Percentiles rank a stretch among this genome's conserved stretches.
Conservation (phyloP, 2,329 filamentous ascomycete genomes). For the Monilinia aucupariae region DNA sequence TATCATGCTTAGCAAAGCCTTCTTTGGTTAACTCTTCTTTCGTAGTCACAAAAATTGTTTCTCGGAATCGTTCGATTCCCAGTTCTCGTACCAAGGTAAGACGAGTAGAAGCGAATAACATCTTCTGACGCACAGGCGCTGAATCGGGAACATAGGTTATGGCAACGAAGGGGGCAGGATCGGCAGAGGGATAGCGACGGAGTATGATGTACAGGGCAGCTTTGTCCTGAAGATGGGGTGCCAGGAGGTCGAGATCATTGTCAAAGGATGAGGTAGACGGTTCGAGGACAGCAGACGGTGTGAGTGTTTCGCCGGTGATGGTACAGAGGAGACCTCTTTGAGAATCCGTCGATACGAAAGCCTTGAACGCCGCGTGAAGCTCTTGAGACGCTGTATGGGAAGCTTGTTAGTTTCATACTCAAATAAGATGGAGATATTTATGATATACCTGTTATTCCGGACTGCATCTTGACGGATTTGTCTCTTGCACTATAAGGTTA, state of each 20-base stretch:
- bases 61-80: slow-evolving; percentile 71
- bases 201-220: slow-evolving; percentile 70
- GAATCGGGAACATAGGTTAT: slow-evolving; percentile 75
- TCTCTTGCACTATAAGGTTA: not conserved
- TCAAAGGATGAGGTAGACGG: slow-evolving; percentile 53
- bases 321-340: slow-evolving; percentile 67
- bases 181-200: slow-evolving; percentile 56
- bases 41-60: slow-evolving; percentile 68
- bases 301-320: slow-evolving; percentile 64
- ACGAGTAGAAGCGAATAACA: slow-evolving; percentile 75
- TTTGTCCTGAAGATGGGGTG: slow-evolving; percentile 58
- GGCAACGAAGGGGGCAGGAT: slow-evolving; percentile 49
- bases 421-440: not conserved
- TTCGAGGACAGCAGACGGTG: slow-evolving; percentile 52
- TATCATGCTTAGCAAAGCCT: slow-evolving; percentile 69
- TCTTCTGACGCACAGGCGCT: slow-evolving; percentile 78
- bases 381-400: slow-evolving; percentile 61
- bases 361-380: slow-evolving; percentile 68
- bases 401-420: slow-evolving; percentile 11
- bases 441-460: slow-evolving; percentile 63
- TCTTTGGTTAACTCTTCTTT: slow-evolving; percentile 61
- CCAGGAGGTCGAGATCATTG: slow-evolving; percentile 57
- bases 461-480: slow-evolving; percentile 56
- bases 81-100: slow-evolving; percentile 71
- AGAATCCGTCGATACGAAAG: slow-evolving; percentile 54